These are phyloP conservation scores for Paecilomyces variotii DNA, from an alignment of 2,329 filamentous ascomycete species.

Conservation along the genomic window DNA sequence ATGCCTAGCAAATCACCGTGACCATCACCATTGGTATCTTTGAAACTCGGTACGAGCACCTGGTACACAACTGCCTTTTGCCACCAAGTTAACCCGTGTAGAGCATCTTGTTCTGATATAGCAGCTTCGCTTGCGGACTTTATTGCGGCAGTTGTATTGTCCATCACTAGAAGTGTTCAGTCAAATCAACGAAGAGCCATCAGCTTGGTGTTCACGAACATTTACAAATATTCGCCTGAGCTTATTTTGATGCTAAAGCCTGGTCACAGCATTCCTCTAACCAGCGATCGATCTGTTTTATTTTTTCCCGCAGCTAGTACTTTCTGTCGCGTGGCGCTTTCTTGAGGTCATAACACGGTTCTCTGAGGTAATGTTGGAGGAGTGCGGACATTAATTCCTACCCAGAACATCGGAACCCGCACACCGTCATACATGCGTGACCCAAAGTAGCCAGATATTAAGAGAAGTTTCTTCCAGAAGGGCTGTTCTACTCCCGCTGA, in stretches of 20 bases:
- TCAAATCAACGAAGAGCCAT: neutral
- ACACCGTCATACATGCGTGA: constrained; percentile 1
- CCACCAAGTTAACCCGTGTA: constrained; percentile 25
- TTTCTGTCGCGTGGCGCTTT: neutral
- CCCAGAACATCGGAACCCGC: neutral
- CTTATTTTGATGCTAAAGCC: neutral
- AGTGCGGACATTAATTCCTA: neutral
- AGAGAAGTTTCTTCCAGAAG: neutral
- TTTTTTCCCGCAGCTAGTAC: neutral
- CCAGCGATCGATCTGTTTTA: neutral
- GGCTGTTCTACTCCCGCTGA: neutral
- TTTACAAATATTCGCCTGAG: neutral
- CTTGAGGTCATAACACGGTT: neutral
- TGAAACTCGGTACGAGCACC: constrained; percentile 25
- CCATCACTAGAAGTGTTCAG: neutral
- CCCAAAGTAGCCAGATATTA: neutral
- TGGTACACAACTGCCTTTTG: constrained; percentile 28
- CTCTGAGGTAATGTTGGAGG: neutral
- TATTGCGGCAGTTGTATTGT: constrained; percentile 3
- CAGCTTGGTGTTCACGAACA: neutral
- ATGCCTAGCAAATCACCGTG: constrained; percentile 26
- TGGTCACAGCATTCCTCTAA: neutral
- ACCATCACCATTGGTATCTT: constrained; percentile 27
- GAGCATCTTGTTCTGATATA: constrained; percentile 1
- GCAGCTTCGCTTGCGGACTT: neutral